Base-by-base conservation (phyloP, 2,329 filamentous ascomycete genomes). In the Alternaria conjuncta region DNA sequence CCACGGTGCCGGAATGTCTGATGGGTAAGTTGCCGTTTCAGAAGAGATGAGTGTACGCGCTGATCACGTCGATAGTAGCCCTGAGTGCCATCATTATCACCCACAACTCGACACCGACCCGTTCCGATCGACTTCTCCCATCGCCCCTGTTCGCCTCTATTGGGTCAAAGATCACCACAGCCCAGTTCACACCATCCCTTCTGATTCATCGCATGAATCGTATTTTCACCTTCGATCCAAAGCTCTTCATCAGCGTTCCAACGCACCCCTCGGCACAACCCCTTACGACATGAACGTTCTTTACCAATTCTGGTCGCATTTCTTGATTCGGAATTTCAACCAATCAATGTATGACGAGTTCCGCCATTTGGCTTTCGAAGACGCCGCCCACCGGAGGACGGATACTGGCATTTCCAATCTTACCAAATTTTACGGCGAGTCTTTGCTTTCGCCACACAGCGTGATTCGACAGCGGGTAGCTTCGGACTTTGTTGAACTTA, bases 241-340 rank as follows among this genome's bases (percentile, higher is more conserved):
- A 73, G 84, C 84, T 61, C 82, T 87, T 53, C 76, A 81, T 55
- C 82, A 86, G 78, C 85, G 84, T 68, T 77, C 80, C 64, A 78
- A 79, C 68, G 79, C 81, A 64, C 68, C 80, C 46, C 77, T 78
- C 66, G 82, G 82, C 68, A 80, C 66, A 58, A 85, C 82, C 43
- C 85, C 86, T 53, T 82, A 84, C 64, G 85, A 89, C 72, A 89
- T 91, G 84, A 85, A 88, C 74, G 84, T 88, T 62, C 85, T 92
- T 28, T 93, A 93, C 81, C 86, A 89, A 67, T 92, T 92, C 82
- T 94, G 91, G 90, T 88, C 88, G 20, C 87, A 90, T 77, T 92
- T 91, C 75, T 84, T 94, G 67, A 86, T 89, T 66, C 85, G 88
- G 72, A 90, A 91, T 80, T 93, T 94, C 85, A 92, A 94, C 78